Base-by-base conservation (phyloP, 2,329 filamentous ascomycete genomes). In the Alternaria alternata region DNA sequence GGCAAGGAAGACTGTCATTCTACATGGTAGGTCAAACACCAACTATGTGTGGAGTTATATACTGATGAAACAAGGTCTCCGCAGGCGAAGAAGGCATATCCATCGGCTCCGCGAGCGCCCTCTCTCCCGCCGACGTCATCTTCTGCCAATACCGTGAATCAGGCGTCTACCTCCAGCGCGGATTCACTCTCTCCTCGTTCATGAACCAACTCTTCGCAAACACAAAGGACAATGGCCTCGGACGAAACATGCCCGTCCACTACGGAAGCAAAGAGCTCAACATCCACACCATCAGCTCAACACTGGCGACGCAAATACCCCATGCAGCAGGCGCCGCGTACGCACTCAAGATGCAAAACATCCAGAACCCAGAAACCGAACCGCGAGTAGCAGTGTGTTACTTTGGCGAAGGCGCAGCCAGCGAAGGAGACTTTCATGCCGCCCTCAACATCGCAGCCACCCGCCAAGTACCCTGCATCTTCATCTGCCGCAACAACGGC, bases 161-260 rank as follows among this genome's bases (percentile, higher is more conserved):
- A 44, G 95, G 95, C 1, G 91, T 97, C 6, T 95, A 97, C 76
- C 87, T 91, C 66, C 91, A 97, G 78, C 88, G 95, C 38, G 95
- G 95, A 3, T 97, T 94, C 76, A 91, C 88, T 0, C 84, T 96
- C 46, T 88, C 89, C 48, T 89, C 98, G 61, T 98, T 98, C 74
- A 98, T 99, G 95, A 91, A 88, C 70, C 95, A 99, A 78, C 81
- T 99, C 8, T 97, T 98, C 80, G 89, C 94, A 20, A 98, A 97
- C 75, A 86, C 83, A 55, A 87, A 92, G 64, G 95, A 99, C 70
- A 79, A 84, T 0, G 94, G 94, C 1, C 86, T 85, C 61, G 95
- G 94, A 1, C 88, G 94, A 64, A 98, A 97, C 73, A 99, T 99
- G 95, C 95, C 95, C 0, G 92, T 98, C 14, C 95, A 99, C 80